phyloP scores from a whole-genome alignment of 768 basidiomycete genomes.

The Dioszegia hungarica region DNA sequence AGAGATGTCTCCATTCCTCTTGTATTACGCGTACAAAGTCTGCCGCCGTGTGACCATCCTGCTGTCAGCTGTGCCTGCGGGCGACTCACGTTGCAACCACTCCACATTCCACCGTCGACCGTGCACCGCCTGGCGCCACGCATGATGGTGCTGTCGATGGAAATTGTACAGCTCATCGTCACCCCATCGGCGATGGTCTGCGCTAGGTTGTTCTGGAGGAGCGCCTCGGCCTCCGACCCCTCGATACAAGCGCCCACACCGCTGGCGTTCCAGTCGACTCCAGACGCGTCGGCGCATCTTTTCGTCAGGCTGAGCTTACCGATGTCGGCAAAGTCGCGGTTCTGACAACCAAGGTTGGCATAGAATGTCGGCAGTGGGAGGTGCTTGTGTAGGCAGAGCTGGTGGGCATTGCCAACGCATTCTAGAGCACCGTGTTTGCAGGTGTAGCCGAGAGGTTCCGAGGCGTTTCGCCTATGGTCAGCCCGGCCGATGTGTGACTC shows the following conservation, averaged over 20 bases:
- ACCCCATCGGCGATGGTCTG: conserved; percentile 55
- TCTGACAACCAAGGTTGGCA: conserved; percentile 25
- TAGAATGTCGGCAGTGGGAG: conserved; percentile 46
- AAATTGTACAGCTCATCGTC: conserved; percentile 81
- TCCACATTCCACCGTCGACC: conserved; percentile 56
- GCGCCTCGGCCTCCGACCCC: conserved; percentile 24
- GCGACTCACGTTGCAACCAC: conserved; percentile 53
- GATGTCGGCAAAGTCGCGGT: conserved; percentile 52
- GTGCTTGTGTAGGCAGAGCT: conserved; percentile 61
- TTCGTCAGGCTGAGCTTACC: conserved; percentile 63
- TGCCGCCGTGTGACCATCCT: conserved; percentile 68
- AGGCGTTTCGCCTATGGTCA: conserved; percentile 18
- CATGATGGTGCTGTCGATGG: conserved; percentile 56
- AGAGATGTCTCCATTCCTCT: conserved; percentile 63
- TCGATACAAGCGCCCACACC: conserved; percentile 54
- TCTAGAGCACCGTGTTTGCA: conserved; percentile 78
- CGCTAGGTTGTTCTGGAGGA: conserved; percentile 62
- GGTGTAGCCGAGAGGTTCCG: conserved; percentile 55
- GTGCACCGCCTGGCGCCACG: conserved; percentile 61
- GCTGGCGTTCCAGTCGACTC: conserved; percentile 67
- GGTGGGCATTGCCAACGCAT: conserved; percentile 78
- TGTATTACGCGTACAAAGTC: conserved; percentile 78
- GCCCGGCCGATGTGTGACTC: conserved; percentile 31
- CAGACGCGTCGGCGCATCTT: conserved; percentile 61
- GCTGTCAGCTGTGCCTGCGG: neutral